Evolutionary conservation across 2,329 filamentous ascomycete genomes (phyloP).

Genomic region (Paramyrothecium roridum): DNA sequence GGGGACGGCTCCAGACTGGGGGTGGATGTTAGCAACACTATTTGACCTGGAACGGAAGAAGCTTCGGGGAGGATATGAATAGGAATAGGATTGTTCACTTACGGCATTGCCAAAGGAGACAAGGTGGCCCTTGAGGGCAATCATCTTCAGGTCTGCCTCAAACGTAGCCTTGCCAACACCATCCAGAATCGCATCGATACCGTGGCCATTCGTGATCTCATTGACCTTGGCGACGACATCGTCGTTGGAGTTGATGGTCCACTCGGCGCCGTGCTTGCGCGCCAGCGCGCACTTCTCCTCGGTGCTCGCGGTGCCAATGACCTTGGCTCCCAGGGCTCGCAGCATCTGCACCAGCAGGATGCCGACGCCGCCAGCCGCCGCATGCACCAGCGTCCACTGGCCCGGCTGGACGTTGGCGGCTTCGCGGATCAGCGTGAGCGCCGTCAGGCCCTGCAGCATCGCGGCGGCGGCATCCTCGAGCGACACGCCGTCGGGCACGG

Average conservation of each 20-base stretch:
- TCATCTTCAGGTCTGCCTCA: conserved; percentile 69
- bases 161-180: conserved; percentile 84
- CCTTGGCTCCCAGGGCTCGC: conserved; percentile 66
- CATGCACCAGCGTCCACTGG: conserved; percentile 82
- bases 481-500: conserved; percentile 60
- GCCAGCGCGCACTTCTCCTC: conserved; percentile 70
- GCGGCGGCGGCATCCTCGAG: conserved; percentile 64
- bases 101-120: conserved; percentile 78
- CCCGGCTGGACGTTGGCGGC: conserved; percentile 71
- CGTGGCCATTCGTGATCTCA: conserved; percentile 69
- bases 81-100: conserved; percentile 27
- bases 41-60: background rate
- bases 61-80: background rate
- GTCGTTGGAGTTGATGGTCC: conserved; percentile 67
- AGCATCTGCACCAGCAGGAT: conserved; percentile 74
- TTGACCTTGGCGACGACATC: conserved; percentile 57
- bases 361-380: conserved; percentile 80
- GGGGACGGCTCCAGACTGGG: conserved; percentile 66
- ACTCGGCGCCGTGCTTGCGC: conserved; percentile 66
- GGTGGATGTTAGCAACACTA: background rate
- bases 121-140: conserved; percentile 74
- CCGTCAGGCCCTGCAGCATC: conserved; percentile 80
- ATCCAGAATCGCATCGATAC: conserved; percentile 78
- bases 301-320: conserved; percentile 77
- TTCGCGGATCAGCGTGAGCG: conserved; percentile 75